phyloP scores from a whole-genome alignment of 495 filamentous ascomycete genomes.

The Baudoinia panamericana region DNA sequence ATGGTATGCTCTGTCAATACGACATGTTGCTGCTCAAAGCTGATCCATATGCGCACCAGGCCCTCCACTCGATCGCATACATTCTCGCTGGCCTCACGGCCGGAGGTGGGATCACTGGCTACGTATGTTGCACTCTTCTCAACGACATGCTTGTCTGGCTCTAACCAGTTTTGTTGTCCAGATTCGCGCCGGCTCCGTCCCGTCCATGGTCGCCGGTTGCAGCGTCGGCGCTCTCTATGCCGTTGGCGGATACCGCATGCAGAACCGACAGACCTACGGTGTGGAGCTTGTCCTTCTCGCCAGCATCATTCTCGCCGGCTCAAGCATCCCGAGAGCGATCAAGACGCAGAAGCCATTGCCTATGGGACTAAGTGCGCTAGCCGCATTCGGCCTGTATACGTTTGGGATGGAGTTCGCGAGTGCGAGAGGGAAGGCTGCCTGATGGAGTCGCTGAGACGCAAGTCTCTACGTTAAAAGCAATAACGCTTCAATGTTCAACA shows the following conservation, averaged over 20 bases:
- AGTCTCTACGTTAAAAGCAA: too few species aligned
- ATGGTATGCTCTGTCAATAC: too few species aligned
- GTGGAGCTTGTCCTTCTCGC: slow-evolving; percentile 45
- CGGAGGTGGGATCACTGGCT: slow-evolving; percentile 75
- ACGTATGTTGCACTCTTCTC: slow-evolving; percentile 26
- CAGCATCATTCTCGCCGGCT: slow-evolving; percentile 65
- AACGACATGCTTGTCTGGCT: background rate
- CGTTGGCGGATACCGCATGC: slow-evolving; percentile 57
- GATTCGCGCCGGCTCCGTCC: slow-evolving; percentile 62
- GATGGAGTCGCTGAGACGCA: background rate
- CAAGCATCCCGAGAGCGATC: slow-evolving; percentile 71
- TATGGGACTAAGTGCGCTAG: slow-evolving; percentile 51
- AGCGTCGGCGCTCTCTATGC: slow-evolving; percentile 63
- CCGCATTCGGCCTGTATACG: slow-evolving; percentile 43
- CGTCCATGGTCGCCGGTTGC: slow-evolving; percentile 69
- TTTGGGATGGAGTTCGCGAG: slow-evolving; percentile 44
- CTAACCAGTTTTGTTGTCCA: background rate
- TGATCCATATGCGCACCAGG: too few species aligned
- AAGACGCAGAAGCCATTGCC: slow-evolving; percentile 65
- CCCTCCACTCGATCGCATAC: slow-evolving; percentile 47
- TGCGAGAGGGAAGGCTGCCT: slow-evolving; percentile 3
- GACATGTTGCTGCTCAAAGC: too few species aligned
- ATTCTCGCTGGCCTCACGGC: slow-evolving; percentile 72
- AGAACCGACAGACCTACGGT: slow-evolving; percentile 35
- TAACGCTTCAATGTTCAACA: too few species aligned